phyloP scores from a whole-genome alignment of 2,329 filamentous ascomycete species.

The Microcyclospora pomicola region DNA sequence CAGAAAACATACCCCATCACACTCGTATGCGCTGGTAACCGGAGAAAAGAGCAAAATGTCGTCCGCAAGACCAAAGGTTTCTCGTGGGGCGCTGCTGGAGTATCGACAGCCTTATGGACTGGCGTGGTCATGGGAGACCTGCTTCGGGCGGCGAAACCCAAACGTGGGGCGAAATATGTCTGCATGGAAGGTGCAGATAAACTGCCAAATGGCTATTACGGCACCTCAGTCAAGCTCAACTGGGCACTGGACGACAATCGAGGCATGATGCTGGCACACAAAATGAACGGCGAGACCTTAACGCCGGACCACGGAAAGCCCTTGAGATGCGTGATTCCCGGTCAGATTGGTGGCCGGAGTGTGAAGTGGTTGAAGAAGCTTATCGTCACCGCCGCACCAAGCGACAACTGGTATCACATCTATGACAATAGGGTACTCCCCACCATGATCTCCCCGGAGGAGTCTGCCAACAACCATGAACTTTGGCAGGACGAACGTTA shows the following conservation, averaged over 20 bases:
- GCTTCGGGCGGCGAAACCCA: conserved; percentile 52
- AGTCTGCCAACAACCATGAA: conserved; percentile 55
- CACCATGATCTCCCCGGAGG: conserved; percentile 72
- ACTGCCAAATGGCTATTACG: conserved; percentile 74
- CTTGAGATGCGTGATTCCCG: conserved; percentile 68
- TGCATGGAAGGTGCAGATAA: conserved; percentile 88
- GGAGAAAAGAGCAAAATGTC: conserved; percentile 83
- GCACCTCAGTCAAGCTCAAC: conserved; percentile 73
- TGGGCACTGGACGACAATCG: conserved; percentile 75
- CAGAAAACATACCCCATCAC: conserved; percentile 79
- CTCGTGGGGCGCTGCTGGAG: conserved; percentile 78
- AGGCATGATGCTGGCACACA: conserved; percentile 76
- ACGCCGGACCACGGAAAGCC: conserved; percentile 78
- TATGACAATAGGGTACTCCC: conserved; percentile 86
- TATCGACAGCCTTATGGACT: conserved; percentile 81
- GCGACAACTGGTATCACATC: conserved; percentile 90
- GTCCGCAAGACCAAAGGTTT: conserved; percentile 87
- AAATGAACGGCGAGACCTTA: conserved; percentile 76
- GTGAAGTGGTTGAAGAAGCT: conserved; percentile 86
- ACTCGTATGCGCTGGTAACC: conserved; percentile 81
- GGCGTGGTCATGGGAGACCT: conserved; percentile 64
- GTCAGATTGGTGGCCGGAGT: conserved; percentile 81
- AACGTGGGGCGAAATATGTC: conserved; percentile 60
- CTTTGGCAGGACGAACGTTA: conserved; percentile 86
- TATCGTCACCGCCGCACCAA: conserved; percentile 62